A percentile compares a stretch with the other conserved stretches of the same genome.
These are phyloP conservation scores for Beta macrorhiza DNA, from an alignment of 179 eudicot genomes.

Conservation along the genomic window DNA sequence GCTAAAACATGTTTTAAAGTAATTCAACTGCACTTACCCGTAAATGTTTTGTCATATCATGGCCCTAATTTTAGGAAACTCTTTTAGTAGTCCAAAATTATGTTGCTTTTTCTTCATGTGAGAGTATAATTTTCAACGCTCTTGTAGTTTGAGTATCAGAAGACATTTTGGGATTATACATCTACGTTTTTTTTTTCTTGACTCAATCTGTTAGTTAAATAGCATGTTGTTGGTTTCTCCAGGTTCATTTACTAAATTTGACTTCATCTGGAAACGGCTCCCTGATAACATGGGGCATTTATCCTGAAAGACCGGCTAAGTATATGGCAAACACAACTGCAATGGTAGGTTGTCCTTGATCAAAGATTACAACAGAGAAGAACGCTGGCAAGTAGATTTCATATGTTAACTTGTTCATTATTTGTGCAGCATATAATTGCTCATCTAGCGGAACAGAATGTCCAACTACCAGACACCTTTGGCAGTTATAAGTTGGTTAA, in stretches of 20 bases:
- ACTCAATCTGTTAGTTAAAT: constrained; percentile 10
- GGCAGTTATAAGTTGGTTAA: constrained; percentile 63
- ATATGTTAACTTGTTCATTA: constrained; percentile 19
- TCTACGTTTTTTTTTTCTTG: not conserved
- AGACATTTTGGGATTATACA: not conserved
- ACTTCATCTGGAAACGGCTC: constrained; percentile 59
- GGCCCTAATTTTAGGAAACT: not conserved
- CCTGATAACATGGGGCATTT: constrained; percentile 62
- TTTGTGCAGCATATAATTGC: constrained; percentile 60
- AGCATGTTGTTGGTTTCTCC: constrained; percentile 31
- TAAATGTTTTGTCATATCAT: not conserved
- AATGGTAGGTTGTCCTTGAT: constrained; percentile 38
- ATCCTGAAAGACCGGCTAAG: constrained; percentile 60
- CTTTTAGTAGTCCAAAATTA: not conserved
- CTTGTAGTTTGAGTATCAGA: not conserved
- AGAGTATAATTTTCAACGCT: not conserved
- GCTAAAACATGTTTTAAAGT: not conserved
- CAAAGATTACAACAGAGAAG: not conserved
- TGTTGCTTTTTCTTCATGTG: not conserved
- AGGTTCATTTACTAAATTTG: constrained; percentile 67
- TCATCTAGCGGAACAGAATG: constrained; percentile 52
- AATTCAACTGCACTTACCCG: not conserved
- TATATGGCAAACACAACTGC: constrained; percentile 67
- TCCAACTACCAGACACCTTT: constrained; percentile 67
- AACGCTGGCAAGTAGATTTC: constrained; percentile 16